phyloP scores from a whole-genome alignment of 345 rosid species.

The Rubroshorea leprosula region DNA sequence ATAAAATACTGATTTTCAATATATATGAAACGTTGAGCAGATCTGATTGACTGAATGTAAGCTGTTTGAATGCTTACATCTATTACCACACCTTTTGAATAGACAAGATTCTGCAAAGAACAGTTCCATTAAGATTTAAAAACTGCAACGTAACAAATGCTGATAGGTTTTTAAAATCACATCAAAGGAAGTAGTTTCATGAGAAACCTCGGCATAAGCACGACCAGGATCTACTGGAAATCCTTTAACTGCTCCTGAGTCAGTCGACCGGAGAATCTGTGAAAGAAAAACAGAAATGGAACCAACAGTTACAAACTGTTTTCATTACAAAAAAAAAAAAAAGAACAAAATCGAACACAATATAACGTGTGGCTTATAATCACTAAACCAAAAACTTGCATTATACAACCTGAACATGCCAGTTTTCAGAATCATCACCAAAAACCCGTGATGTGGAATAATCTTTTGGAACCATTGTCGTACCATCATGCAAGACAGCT shows the following conservation, averaged over 20 bases:
- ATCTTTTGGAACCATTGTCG: constrained; percentile 48
- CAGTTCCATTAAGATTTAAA: constrained; percentile 9
- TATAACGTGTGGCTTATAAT: neutral
- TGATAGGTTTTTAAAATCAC: neutral
- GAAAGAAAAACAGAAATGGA: constrained; percentile 1
- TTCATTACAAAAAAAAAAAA: neutral
- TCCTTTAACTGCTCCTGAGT: constrained; percentile 58
- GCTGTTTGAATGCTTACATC: constrained; percentile 96
- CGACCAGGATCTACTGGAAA: constrained; percentile 39
- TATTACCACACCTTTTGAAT: constrained; percentile 59
- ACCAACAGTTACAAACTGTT: neutral
- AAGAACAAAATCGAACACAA: constrained; percentile 2
- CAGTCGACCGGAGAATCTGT: constrained; percentile 69
- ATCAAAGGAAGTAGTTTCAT: neutral
- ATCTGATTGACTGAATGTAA: constrained; percentile 93
- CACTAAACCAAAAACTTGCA: constrained; percentile 1
- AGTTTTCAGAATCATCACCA: constrained; percentile 51
- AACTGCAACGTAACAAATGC: neutral
- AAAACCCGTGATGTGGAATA: constrained; percentile 44
- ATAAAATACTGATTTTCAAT: constrained; percentile 97
- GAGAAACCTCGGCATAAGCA: constrained; percentile 41
- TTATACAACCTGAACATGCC: constrained; percentile 79
- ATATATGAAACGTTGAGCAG: constrained; percentile 90
- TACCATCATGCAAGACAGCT: constrained; percentile 27
- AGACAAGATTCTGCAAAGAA: constrained; percentile 64